Evolutionary conservation across 2,329 filamentous ascomycete genomes (phyloP).

Genomic region (Colletotrichum ledebouriae): DNA sequence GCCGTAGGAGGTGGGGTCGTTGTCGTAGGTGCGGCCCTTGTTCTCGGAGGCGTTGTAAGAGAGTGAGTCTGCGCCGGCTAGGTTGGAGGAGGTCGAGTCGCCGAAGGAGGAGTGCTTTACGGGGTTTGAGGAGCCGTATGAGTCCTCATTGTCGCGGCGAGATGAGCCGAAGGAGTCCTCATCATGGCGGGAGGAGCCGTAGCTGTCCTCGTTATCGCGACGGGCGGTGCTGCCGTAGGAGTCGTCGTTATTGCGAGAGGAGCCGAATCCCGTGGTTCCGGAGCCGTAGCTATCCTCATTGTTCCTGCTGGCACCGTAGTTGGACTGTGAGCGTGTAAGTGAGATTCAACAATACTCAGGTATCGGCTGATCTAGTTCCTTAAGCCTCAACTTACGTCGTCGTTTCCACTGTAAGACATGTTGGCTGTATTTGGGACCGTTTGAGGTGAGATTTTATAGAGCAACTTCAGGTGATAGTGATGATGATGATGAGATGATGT

Average conservation of each 20-base stretch:
- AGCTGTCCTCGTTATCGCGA: conserved; percentile 30
- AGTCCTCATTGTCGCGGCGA: conserved; percentile 43
- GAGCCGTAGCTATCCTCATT: conserved; percentile 32
- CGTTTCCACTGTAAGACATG: conserved; percentile 64
- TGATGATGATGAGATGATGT: conserved; percentile 24
- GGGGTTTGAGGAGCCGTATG: conserved; percentile 38
- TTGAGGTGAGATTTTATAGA: background rate
- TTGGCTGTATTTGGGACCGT: conserved; percentile 41
- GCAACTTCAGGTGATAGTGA: conserved; percentile 5
- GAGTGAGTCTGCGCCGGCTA: conserved; percentile 42
- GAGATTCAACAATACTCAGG: too few relatives aligned
- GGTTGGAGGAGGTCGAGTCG: conserved; percentile 39
- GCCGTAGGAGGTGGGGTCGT: conserved; percentile 31
- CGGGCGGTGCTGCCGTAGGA: conserved; percentile 24
- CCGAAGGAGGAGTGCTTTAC: conserved; percentile 22
- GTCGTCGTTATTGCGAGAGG: conserved; percentile 42
- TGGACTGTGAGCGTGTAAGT: conserved; percentile 28
- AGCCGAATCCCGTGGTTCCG: background rate
- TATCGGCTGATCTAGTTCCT: too few relatives aligned
- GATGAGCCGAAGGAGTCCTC: conserved; percentile 35
- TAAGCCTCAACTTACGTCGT: conserved; percentile 48
- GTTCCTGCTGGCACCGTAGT: conserved; percentile 44
- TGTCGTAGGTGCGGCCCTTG: conserved; percentile 41
- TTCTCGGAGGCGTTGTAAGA: conserved; percentile 44
- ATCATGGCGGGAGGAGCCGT: background rate